Conservation (phyloP, 495 filamentous ascomycete genomes). For the Neurospora pannonica region DNA sequence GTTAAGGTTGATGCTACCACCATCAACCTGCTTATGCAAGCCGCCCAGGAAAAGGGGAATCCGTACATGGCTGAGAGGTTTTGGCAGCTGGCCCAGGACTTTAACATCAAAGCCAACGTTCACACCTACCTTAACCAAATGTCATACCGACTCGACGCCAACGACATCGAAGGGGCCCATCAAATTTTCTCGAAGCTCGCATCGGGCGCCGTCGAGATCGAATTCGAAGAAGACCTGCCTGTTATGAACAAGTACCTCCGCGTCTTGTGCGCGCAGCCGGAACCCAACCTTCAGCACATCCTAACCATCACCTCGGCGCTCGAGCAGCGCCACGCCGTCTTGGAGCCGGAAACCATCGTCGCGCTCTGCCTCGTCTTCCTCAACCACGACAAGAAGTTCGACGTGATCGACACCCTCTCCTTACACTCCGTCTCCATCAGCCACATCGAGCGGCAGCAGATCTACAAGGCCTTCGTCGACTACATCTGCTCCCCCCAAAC, state of each 20-base stretch:
- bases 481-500: slow-evolving; percentile 51
- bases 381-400: slow-evolving; percentile 58
- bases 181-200: slow-evolving; percentile 51
- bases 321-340: slow-evolving; percentile 53
- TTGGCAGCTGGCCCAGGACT: slow-evolving; percentile 49
- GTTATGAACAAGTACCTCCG: slow-evolving; percentile 69
- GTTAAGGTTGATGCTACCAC: slow-evolving; percentile 53
- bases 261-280: slow-evolving; percentile 50
- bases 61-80: slow-evolving; percentile 67
- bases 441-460: slow-evolving; percentile 48
- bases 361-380: slow-evolving; percentile 63
- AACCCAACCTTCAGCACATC: slow-evolving; percentile 52
- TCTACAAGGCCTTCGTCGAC: slow-evolving; percentile 53
- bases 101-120: slow-evolving; percentile 51
- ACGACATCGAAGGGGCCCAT: slow-evolving; percentile 58
- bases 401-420: slow-evolving; percentile 69
- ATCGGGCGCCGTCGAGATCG: slow-evolving; percentile 32
- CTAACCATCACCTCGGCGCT: slow-evolving; percentile 67
- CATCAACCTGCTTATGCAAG: slow-evolving; percentile 65
- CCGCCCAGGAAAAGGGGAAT: slow-evolving; percentile 60
- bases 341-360: slow-evolving; percentile 64
- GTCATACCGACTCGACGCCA: slow-evolving; percentile 58
- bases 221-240: slow-evolving; percentile 47
- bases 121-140: slow-evolving; percentile 65
- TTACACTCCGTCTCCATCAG: slow-evolving; percentile 55